These are phyloP conservation scores for Xylaria bambusicola DNA, from an alignment of 495 filamentous ascomycete genomes.

Conservation along the genomic window DNA sequence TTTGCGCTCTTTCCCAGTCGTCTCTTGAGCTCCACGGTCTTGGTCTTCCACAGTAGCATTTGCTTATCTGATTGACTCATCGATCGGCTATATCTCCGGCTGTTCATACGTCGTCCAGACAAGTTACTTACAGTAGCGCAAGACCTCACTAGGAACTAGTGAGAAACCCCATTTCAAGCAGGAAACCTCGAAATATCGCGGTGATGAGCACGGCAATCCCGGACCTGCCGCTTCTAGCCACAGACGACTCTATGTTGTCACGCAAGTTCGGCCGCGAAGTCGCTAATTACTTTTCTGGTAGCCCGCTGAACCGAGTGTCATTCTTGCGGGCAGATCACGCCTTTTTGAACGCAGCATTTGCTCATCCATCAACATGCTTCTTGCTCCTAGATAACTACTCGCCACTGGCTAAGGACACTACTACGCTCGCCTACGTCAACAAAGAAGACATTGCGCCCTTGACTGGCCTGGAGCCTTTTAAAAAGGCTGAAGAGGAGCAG, in stretches of 20 bases:
- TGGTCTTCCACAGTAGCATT: neutral
- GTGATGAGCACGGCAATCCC: slow-evolving; percentile 36
- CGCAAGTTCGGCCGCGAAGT: slow-evolving; percentile 88
- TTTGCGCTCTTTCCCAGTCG: neutral
- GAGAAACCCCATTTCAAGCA: neutral
- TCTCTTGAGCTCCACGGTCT: neutral
- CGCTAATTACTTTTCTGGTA: slow-evolving; percentile 93
- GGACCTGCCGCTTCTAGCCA: slow-evolving; percentile 48
- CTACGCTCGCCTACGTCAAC: slow-evolving; percentile 60
- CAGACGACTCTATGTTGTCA: slow-evolving; percentile 80
- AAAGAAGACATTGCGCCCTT: slow-evolving; percentile 66
- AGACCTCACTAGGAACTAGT: neutral
- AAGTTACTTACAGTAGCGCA: too few relatives aligned
- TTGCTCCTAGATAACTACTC: slow-evolving; percentile 77
- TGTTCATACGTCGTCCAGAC: slow-evolving; percentile 1
- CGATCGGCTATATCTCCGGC: neutral
- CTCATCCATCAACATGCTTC: slow-evolving; percentile 69
- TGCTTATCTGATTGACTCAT: neutral
- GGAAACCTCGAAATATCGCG: neutral
- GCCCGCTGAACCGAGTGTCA: slow-evolving; percentile 64
- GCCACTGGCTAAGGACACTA: slow-evolving; percentile 65
- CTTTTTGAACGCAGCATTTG: slow-evolving; percentile 77
- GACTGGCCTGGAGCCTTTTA: slow-evolving; percentile 72
- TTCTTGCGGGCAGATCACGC: slow-evolving; percentile 79
- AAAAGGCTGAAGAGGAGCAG: slow-evolving; percentile 69